Conservation (phyloP, 2,329 filamentous ascomycete genomes). For the Dactylellina drechsleri region DNA sequence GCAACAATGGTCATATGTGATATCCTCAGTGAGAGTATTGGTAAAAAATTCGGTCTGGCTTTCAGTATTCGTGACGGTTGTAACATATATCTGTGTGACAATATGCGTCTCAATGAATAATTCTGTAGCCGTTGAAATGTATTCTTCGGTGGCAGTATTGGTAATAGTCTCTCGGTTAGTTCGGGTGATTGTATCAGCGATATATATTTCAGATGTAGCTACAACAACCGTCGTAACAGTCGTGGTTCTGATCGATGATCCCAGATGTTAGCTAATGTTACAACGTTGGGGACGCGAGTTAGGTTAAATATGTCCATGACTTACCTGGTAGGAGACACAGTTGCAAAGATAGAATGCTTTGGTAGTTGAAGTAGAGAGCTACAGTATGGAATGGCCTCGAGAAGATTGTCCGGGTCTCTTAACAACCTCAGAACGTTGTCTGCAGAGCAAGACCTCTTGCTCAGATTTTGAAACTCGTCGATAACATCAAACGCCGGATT, state of each 20-base stretch:
- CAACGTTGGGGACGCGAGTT: no score
- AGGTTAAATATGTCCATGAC: not conserved
- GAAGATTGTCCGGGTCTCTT: slow-evolving; percentile 15
- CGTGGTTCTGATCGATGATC: slow-evolving; percentile 3
- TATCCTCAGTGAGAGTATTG: slow-evolving; percentile 5
- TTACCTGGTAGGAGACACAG: slow-evolving; percentile 21
- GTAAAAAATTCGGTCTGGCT: not conserved
- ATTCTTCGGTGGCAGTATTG: slow-evolving; percentile 20
- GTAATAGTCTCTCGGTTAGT: slow-evolving; percentile 4
- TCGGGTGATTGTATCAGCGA: slow-evolving; percentile 21
- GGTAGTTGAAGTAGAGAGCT: slow-evolving; percentile 16
- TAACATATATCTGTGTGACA: slow-evolving; percentile 1
- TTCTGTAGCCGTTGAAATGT: not conserved
- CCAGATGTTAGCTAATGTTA: not conserved
- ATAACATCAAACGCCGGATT: slow-evolving; percentile 31
- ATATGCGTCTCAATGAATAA: slow-evolving; percentile 16
- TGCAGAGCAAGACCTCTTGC: slow-evolving; percentile 16
- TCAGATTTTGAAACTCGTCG: slow-evolving; percentile 14
- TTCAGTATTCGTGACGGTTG: slow-evolving; percentile 20
- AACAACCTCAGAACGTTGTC: slow-evolving; percentile 33
- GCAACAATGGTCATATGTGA: not conserved
- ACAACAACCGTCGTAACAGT: slow-evolving; percentile 19
- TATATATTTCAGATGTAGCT: not conserved
- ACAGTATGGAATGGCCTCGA: slow-evolving; percentile 28
- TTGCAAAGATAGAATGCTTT: slow-evolving; percentile 8